phyloP scores from a whole-genome alignment of 352 stramenopile species.

The Phytophthora lateralis region DNA sequence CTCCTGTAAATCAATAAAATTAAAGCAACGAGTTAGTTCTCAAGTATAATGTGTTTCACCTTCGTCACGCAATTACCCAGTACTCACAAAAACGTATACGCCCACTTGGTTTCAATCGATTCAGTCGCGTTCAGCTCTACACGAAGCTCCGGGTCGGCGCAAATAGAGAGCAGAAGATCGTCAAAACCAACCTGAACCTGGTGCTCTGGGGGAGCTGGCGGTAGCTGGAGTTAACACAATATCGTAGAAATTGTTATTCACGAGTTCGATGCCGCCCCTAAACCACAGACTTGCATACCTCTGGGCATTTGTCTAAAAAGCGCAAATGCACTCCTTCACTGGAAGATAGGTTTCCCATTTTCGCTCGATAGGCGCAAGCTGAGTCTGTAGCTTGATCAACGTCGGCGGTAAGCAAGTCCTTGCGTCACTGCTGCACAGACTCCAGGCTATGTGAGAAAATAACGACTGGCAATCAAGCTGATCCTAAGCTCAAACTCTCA shows the following conservation, averaged over 20 bases:
- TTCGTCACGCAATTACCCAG: neutral
- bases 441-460: conserved; percentile 23
- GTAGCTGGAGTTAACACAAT: conserved; percentile 44
- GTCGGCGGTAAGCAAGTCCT: neutral
- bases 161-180: conserved; percentile 42
- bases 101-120: conserved; percentile 67
- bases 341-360: conserved; percentile 62
- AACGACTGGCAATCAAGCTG: conserved; percentile 16
- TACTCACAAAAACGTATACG: conserved; percentile 71
- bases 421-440: conserved; percentile 2
- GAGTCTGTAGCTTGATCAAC: neutral
- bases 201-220: conserved; percentile 38
- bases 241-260: conserved; percentile 9
- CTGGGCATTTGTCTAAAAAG: conserved; percentile 64
- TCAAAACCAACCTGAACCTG: conserved; percentile 56
- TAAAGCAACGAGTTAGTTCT: neutral
- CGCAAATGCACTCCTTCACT: conserved; percentile 39
- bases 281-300: conserved; percentile 34
- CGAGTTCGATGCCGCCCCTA: neutral
- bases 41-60: neutral
- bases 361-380: conserved; percentile 1
- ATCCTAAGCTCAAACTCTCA: neutral
- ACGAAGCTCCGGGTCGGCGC: conserved; percentile 29
- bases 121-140: conserved; percentile 55
- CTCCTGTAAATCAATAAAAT: conserved; percentile 27